Percentiles rank a stretch among this genome's conserved stretches.
These are phyloP conservation scores for Talaromyces amestolkiae DNA, from an alignment of 2,329 filamentous ascomycete species.

Conservation along the genomic window DNA sequence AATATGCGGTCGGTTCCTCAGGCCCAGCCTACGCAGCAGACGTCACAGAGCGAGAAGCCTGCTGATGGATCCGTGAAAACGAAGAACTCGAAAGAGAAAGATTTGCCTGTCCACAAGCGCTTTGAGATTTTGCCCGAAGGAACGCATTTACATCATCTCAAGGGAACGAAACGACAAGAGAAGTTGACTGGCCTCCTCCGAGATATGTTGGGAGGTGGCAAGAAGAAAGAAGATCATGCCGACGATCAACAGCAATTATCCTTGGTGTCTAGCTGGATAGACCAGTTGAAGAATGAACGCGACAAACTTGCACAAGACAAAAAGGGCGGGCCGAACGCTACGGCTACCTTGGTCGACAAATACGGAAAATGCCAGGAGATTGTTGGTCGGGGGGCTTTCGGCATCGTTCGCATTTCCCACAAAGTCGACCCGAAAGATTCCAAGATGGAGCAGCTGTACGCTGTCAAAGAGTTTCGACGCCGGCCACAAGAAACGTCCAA, in stretches of 20 bases:
- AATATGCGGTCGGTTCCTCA: conserved; percentile 30
- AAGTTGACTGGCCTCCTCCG: conserved; percentile 92
- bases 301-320: conserved; percentile 72
- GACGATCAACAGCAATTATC: conserved; percentile 72
- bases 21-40: conserved; percentile 33
- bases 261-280: conserved; percentile 92
- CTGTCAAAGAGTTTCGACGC: conserved; percentile 96
- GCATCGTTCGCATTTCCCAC: conserved; percentile 95
- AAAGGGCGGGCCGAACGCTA: conserved; percentile 70
- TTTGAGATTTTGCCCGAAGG: conserved; percentile 64
- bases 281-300: conserved; percentile 85
- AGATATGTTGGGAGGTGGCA: conserved; percentile 75
- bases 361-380: conserved; percentile 99
- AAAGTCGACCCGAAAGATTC: conserved; percentile 80
- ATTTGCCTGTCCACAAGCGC: conserved; percentile 39
- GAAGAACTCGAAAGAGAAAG: conserved; percentile 39
- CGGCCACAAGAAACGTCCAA: conserved; percentile 92
- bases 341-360: conserved; percentile 83
- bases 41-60: conserved; percentile 31
- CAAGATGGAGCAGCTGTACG: conserved; percentile 82
- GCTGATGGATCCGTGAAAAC: conserved; percentile 23
- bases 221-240: conserved; percentile 64
- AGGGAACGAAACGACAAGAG: conserved; percentile 86
- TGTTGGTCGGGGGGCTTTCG: conserved; percentile 92
- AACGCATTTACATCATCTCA: conserved; percentile 82